Base-by-base conservation (phyloP, 345 rosid species). In the Limnanthes douglasii region DNA sequence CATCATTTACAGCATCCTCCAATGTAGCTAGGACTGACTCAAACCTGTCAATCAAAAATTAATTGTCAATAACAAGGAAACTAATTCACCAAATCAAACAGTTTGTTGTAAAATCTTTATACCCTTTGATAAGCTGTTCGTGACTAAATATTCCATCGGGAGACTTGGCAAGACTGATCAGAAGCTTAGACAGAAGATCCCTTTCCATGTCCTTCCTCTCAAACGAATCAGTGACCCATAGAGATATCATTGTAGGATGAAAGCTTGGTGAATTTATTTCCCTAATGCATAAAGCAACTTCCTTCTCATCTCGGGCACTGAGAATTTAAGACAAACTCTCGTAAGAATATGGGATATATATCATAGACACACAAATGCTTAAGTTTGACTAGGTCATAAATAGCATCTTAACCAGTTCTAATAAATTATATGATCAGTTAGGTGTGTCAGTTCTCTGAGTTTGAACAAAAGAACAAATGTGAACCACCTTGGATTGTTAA, bases 121-220 rank as follows among this genome's bases (percentile, higher is more conserved):
- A 90, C 98, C 98, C 98, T 75, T 73, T 41, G 13, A 61, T 43
- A 22, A 90, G 88, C 50, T 84, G 72, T 13, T 3, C 54, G 15
- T 51, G 39, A 44, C 59, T 69, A 49, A 90, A 52, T 2, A 50
- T 34, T 39, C 59, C 40, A 34, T 67, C 85, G 24, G 35, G 53
- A 50, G 88, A 48, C 53, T 51, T 75, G 20, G 72, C 30, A 6
- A 85, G 88, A 52, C 39, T 71, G 33, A 75, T 66, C 19, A 85
- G 93, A 30, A 92, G 99, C 69, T 69, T 46, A 6, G 90, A 69
- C 61, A 92, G 65, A 18, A 85, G 65, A 56, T 81, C 88, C 38
- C 94, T 66, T 48, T 92, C 99, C 54, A 54, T 43, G 56, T 78
- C 93, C 62, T 85, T 81, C 63, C 94, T 71, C 72, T 92, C 99